Conservation (phyloP, 176 grass and related monocot species). For the Cymbopogon citratus region DNA sequence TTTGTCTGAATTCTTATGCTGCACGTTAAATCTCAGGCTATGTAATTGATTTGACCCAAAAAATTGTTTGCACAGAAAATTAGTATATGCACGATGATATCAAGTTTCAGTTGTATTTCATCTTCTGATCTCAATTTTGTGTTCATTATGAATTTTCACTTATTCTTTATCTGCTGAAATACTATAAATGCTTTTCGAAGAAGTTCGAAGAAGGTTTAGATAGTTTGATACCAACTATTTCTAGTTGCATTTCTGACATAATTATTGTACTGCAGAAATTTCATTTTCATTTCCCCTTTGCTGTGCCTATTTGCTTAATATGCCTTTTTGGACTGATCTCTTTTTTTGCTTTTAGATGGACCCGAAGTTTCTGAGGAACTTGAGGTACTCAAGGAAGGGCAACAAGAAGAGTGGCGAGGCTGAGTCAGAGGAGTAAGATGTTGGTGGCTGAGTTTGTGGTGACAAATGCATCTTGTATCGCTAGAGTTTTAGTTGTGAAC, state of each 20-base stretch:
- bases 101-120: not conserved
- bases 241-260: not conserved
- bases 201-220: not conserved
- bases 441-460: not conserved
- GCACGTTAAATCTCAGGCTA: not conserved
- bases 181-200: not conserved
- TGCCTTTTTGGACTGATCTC: not conserved
- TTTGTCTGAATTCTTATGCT: not conserved
- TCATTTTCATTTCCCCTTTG: not conserved
- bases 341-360: constrained; percentile 41
- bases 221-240: not conserved
- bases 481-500: constrained; percentile 18
- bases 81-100: not conserved
- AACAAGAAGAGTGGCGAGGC: constrained; percentile 42
- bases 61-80: not conserved
- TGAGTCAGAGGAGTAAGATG: constrained; percentile 39
- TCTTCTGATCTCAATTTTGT: not conserved
- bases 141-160: not conserved
- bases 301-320: not conserved
- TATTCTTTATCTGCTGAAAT: not conserved
- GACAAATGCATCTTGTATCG: constrained; percentile 15
- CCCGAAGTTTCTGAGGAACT: constrained; percentile 71
- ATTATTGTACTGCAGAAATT: not conserved
- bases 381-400: constrained; percentile 73
- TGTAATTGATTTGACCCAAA: not conserved